These are phyloP conservation scores for Pleurotus djamor DNA, from an alignment of 768 basidiomycete species.

Conservation along the genomic window DNA sequence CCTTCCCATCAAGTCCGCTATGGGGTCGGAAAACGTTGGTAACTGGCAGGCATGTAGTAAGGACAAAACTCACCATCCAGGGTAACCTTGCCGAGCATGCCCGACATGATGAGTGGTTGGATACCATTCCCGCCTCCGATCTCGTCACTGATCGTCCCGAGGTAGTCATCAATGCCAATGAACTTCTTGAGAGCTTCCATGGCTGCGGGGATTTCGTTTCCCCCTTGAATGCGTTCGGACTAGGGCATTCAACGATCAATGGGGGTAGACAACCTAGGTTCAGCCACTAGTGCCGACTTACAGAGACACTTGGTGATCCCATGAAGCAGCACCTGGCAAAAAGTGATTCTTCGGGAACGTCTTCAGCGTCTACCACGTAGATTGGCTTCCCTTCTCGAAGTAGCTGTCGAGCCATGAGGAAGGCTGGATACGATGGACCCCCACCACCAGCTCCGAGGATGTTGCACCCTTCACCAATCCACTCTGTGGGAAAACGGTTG, in stretches of 20 bases:
- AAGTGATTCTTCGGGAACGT: slow-evolving; percentile 38
- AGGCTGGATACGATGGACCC: slow-evolving; percentile 52
- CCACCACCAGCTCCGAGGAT: slow-evolving; percentile 63
- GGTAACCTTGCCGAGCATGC: slow-evolving; percentile 22
- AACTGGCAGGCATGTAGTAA: slow-evolving; percentile 19
- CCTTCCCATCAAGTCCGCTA: slow-evolving; percentile 3
- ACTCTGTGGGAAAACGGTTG: slow-evolving; percentile 28
- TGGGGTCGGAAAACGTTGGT: slow-evolving; percentile 16
- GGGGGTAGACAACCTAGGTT: slow-evolving; percentile 16
- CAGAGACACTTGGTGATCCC: slow-evolving; percentile 33
- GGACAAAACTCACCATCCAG: slow-evolving; percentile 7
- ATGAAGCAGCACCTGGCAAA: slow-evolving; percentile 30
- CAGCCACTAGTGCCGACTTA: slow-evolving; percentile 21
- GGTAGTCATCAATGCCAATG: slow-evolving; percentile 26
- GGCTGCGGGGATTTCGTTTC: slow-evolving; percentile 15
- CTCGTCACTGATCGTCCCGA: slow-evolving; percentile 22
- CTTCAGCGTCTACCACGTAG: slow-evolving; percentile 41
- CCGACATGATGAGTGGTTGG: slow-evolving; percentile 25
- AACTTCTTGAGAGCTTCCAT: slow-evolving; percentile 20
- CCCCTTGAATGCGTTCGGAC: slow-evolving; percentile 25
- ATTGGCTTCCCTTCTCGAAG: slow-evolving; percentile 45
- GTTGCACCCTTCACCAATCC: slow-evolving; percentile 62
- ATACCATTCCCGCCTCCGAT: slow-evolving; percentile 47
- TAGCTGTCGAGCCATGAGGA: slow-evolving; percentile 49
- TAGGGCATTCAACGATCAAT: slow-evolving; percentile 8